Conservation (phyloP, 345 rosid genomes). For the Eucalyptus regnans region DNA sequence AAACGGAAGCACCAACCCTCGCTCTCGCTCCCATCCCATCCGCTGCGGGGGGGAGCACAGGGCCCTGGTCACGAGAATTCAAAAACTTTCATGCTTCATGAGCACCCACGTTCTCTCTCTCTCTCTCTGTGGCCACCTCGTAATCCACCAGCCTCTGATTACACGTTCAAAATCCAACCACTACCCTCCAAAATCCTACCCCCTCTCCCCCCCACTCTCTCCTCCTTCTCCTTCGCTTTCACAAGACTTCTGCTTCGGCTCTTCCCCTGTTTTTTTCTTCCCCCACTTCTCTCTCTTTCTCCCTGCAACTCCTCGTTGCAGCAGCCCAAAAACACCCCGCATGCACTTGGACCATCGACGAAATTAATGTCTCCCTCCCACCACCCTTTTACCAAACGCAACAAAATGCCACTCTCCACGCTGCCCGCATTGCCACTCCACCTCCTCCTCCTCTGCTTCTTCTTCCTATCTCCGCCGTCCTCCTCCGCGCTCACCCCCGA, state of each 20-base stretch:
- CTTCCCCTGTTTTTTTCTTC: background rate
- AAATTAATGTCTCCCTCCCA: background rate
- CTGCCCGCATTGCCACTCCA: background rate
- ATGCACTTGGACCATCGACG: background rate
- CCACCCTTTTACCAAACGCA: background rate
- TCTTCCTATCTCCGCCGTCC: conserved; percentile 6
- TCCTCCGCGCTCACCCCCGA: conserved; percentile 42
- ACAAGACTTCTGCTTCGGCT: background rate
- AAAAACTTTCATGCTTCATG: background rate
- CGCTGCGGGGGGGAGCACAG: background rate
- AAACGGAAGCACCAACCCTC: background rate
- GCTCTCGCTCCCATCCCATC: background rate
- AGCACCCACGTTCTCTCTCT: background rate
- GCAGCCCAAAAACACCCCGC: background rate
- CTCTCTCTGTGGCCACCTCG: background rate
- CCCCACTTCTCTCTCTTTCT: background rate
- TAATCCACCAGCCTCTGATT: background rate
- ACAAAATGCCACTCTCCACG: background rate
- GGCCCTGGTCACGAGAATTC: background rate
- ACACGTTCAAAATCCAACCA: background rate
- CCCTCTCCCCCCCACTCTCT: background rate
- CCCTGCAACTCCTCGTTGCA: conserved; percentile 70
- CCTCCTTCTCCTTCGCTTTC: conserved; percentile 1
- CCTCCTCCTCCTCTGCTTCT: background rate
- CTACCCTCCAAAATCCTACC: background rate